Evolutionary conservation across 148 eudicot species (phyloP).

Genomic region (Vaccinium myrtillus): DNA sequence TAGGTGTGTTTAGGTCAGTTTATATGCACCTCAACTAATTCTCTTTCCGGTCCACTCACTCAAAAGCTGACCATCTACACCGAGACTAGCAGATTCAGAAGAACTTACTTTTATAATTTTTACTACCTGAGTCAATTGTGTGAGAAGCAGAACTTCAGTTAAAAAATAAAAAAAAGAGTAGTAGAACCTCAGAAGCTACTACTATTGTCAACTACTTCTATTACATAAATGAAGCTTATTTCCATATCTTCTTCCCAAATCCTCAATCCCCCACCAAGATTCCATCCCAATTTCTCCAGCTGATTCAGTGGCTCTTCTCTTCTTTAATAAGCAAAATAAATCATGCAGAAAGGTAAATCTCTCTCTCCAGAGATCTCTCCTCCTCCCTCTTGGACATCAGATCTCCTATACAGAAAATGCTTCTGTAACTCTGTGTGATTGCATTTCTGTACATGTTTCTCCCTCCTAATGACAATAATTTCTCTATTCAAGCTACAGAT

Average conservation of each 20-base stretch:
- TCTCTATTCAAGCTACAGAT: background rate
- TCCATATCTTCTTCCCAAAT: background rate
- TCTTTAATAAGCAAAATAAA: background rate
- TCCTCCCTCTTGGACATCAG: background rate
- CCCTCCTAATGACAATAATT: background rate
- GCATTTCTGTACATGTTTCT: background rate
- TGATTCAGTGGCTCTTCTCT: background rate
- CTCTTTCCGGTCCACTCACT: too few relatives aligned
- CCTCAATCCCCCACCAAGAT: background rate
- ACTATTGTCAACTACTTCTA: background rate
- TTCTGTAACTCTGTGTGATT: background rate
- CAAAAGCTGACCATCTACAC: too few relatives aligned
- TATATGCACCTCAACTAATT: too few relatives aligned
- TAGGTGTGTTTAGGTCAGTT: too few relatives aligned
- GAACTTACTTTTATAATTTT: too few relatives aligned
- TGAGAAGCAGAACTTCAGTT: too few relatives aligned
- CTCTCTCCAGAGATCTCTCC: background rate
- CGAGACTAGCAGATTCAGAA: too few relatives aligned
- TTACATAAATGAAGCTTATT: background rate
- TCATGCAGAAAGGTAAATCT: background rate
- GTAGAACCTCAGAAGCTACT: too few relatives aligned
- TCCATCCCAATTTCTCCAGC: background rate
- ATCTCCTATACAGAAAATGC: background rate
- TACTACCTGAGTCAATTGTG: too few relatives aligned
- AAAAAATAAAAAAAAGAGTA: too few relatives aligned